Evolutionary conservation across 2,329 filamentous ascomycete species (phyloP), one percentile per base, ranked within the genome.

Genomic region (Xylariaceae sp.): DNA sequence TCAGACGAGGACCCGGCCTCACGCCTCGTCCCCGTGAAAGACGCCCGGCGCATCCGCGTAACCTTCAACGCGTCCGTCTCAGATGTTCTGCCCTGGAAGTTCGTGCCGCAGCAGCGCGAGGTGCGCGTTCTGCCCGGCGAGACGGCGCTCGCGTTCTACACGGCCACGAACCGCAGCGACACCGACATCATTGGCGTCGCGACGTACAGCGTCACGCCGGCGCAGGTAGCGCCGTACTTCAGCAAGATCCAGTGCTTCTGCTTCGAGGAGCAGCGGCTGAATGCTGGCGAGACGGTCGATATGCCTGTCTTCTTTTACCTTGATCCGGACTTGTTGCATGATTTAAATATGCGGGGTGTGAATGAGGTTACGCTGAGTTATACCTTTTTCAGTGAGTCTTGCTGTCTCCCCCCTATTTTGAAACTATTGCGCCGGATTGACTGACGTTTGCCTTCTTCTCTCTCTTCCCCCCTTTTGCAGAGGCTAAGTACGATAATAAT

Each of bases 301-400:
- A 99, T 99, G 95, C 95, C 94, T 0, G 95, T 99, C 0, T 99
- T 99, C 76, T 99, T 99, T 77, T 99, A 97, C 75, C 89, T 99
- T 66, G 94, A 99, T 71, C 94, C 94, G 0, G 94, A 97, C 72
- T 88, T 99, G 77, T 81, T 93, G 60, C 92, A 89, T 67, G 94
- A 99, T 74, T 79, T 93, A 55, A 92, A 89, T 65, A 97, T 97
- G 93, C 90, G 84, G 75, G 89, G 89, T 0, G 90, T 99, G 63
- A 91, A 97, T 77, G 96, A 92, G 1, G 92, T 99, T 57, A 99
- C 94, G 39, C 75, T 99, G 70, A 96, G 88, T 67, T 99, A 99
- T 77, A 99, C 94, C 0, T 99, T 99, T 74, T 99, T 99, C 75
- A 99, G 92, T 96, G 78, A 80, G 90, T 67, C 51, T 18, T 18